Conservation (phyloP, 805 yeast species). For the Saccharomyces mikatae region DNA sequence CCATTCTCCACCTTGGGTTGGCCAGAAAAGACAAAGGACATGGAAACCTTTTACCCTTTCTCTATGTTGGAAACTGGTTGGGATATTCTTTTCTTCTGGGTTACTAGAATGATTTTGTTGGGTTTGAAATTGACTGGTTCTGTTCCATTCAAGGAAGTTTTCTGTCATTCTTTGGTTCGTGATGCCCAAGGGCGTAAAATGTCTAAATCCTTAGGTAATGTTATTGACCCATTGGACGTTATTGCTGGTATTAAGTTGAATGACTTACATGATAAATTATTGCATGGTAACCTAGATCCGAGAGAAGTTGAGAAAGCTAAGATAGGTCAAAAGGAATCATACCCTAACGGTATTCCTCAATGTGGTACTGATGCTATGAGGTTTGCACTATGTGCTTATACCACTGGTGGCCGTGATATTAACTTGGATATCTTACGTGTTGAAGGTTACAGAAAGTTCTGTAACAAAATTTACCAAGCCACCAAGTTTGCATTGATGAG, state of each 20-base stretch:
- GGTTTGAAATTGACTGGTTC: conserved; percentile 85
- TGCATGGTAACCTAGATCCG: conserved; percentile 79
- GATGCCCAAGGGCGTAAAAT: conserved; percentile 99
- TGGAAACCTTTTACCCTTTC: conserved; percentile 78
- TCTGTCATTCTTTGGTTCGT: conserved; percentile 96
- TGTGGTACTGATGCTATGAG: conserved; percentile 99
- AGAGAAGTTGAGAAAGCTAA: conserved; percentile 80
- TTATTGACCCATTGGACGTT: conserved; percentile 91
- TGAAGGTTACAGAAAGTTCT: conserved; percentile 98
- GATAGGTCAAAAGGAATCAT: conserved; percentile 78
- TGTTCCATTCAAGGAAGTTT: conserved; percentile 91
- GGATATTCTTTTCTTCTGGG: conserved; percentile 99
- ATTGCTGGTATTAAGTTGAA: conserved; percentile 79
- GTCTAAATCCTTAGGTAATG: conserved; percentile 97
- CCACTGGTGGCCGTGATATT: conserved; percentile 98
- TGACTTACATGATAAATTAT: conserved; percentile 68
- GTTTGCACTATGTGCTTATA: conserved; percentile 95
- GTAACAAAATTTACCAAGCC: conserved; percentile 98
- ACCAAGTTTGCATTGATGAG: conserved; percentile 93
- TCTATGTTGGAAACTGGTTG: conserved; percentile 96
- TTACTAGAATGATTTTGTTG: conserved; percentile 87
- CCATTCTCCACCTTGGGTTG: conserved; percentile 95
- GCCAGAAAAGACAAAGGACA: conserved; percentile 75
- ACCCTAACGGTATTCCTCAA: conserved; percentile 96
- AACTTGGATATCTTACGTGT: conserved; percentile 93